Evolutionary conservation across 192 early-diverging fungal genomes (phyloP).

Genomic region (Coemansia sp.): DNA sequence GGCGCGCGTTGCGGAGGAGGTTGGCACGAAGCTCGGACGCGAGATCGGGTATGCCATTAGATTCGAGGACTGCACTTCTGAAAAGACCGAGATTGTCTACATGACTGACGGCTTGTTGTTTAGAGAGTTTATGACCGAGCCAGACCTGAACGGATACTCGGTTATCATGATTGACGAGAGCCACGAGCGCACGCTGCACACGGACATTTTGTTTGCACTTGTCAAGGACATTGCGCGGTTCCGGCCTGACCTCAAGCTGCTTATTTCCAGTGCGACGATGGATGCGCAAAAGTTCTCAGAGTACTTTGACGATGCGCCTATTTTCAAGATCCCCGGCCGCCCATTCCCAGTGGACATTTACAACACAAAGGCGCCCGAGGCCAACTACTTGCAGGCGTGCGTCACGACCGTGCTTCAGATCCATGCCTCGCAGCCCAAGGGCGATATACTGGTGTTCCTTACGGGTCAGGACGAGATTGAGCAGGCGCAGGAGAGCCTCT

Average conservation of each 20-base stretch:
- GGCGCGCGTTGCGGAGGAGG: conserved; percentile 95
- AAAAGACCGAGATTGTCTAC: conserved; percentile 93
- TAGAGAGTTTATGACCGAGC: conserved; percentile 96
- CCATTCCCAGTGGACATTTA: conserved; percentile 91
- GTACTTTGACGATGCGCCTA: conserved; percentile 93
- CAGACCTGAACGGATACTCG: conserved; percentile 84
- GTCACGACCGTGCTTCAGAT: conserved; percentile 92
- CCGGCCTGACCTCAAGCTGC: conserved; percentile 86
- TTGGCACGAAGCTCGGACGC: conserved; percentile 87
- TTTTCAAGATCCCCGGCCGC: conserved; percentile 93
- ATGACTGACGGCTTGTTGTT: conserved; percentile 99
- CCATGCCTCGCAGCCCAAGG: conserved; percentile 82
- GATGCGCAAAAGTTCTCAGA: conserved; percentile 93
- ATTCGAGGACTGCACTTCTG: conserved; percentile 96
- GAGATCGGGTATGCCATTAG: conserved; percentile 97
- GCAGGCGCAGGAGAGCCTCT: conserved; percentile 75
- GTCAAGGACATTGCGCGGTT: conserved; percentile 95
- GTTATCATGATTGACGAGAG: conserved; percentile 98
- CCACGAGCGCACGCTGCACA: conserved; percentile 95
- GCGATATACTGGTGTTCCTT: conserved; percentile 94
- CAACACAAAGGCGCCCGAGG: conserved; percentile 95
- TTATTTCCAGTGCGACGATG: conserved; percentile 98
- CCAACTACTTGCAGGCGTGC: conserved; percentile 92
- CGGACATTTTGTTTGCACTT: conserved; percentile 94
- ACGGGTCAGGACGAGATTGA: conserved; percentile 99